phyloP scores from a whole-genome alignment of 768 basidiomycete species.

The Terana coerulea region DNA sequence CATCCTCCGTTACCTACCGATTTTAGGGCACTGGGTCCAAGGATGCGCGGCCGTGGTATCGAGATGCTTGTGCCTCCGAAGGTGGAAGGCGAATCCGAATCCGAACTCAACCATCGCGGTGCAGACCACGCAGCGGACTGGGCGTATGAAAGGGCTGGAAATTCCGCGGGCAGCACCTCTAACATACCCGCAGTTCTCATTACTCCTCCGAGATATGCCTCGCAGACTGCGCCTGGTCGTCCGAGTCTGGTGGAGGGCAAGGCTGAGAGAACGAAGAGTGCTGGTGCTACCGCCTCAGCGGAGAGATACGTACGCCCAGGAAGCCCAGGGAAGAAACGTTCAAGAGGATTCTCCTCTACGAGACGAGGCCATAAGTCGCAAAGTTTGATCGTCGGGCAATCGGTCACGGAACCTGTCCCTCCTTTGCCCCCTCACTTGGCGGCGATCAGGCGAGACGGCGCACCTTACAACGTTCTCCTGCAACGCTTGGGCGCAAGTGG shows the following conservation, averaged over 20 bases:
- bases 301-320: background rate
- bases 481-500: conserved; percentile 2
- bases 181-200: background rate
- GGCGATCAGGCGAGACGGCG: too few species aligned
- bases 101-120: too few species aligned
- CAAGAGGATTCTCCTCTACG: conserved; percentile 24
- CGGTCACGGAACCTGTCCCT: background rate
- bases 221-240: background rate
- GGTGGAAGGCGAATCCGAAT: too few species aligned
- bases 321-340: conserved; percentile 9
- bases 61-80: background rate
- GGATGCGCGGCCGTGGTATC: background rate
- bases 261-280: background rate
- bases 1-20: conserved; percentile 20
- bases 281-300: background rate
- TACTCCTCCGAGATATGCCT: background rate
- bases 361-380: conserved; percentile 17
- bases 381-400: conserved; percentile 1
- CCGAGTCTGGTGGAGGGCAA: background rate
- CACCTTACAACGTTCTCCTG: too few species aligned
- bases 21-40: background rate
- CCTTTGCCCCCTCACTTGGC: too few species aligned
- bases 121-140: too few species aligned
- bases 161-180: too few species aligned
- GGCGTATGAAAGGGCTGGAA: too few species aligned